A percentile compares a stretch with the other conserved stretches of the same genome.
Evolutionary conservation across 371 early-diverging fungal species (phyloP).

Genomic region (Actinomucor elegans): DNA sequence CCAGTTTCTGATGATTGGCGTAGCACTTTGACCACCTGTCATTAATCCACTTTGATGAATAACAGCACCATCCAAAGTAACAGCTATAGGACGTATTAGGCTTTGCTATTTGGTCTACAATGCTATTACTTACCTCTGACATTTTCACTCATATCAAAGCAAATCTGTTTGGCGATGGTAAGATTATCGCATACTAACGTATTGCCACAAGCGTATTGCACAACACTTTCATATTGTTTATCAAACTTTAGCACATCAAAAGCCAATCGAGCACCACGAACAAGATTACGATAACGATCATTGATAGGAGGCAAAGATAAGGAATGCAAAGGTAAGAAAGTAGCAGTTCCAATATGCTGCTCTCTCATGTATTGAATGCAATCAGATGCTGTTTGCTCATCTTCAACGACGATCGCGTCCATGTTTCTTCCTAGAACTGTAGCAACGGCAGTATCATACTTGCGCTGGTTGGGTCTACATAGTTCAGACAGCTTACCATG

Average conservation of each 20-base stretch:
- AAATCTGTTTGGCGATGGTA: constrained; percentile 82
- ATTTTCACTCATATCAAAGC: constrained; percentile 76
- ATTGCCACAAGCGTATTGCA: constrained; percentile 88
- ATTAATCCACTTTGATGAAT: constrained; percentile 96
- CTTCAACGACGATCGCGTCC: constrained; percentile 83
- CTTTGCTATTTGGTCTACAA: background rate
- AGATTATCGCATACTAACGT: constrained; percentile 88
- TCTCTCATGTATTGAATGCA: constrained; percentile 92
- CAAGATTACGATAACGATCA: constrained; percentile 77
- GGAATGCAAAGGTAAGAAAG: constrained; percentile 93
- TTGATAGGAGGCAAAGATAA: constrained; percentile 70
- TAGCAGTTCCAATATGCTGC: constrained; percentile 89
- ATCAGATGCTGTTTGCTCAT: constrained; percentile 76
- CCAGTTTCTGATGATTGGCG: constrained; percentile 70
- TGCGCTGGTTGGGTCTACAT: constrained; percentile 90
- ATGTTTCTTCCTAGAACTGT: constrained; percentile 75
- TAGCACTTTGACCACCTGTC: constrained; percentile 75
- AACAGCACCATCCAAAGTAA: constrained; percentile 91
- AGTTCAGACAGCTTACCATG: constrained; percentile 92
- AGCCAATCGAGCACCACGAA: constrained; percentile 81
- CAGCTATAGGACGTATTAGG: constrained; percentile 49
- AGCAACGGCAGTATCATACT: constrained; percentile 87
- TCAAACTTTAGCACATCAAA: constrained; percentile 90
- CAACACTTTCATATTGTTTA: constrained; percentile 69
- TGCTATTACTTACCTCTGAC: constrained; percentile 68